These are phyloP conservation scores for Lablab purpureus DNA, from an alignment of 306 rosid species.

Conservation along the genomic window DNA sequence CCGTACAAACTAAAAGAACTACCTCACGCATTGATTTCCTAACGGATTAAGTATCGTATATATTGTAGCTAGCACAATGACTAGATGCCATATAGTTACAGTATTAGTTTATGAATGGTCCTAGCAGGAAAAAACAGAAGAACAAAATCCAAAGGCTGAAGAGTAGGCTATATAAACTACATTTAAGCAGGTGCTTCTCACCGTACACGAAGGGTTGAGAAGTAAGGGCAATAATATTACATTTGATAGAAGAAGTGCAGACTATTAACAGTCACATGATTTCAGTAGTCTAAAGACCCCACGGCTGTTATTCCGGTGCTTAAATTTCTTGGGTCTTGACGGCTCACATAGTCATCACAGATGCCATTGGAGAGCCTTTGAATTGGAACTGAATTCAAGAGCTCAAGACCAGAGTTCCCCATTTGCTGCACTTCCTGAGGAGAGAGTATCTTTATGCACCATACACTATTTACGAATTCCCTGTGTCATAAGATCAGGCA, in stretches of 20 bases:
- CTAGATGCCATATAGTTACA: conserved; percentile 65
- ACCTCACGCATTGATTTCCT: conserved; percentile 65
- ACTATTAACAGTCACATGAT: conserved; percentile 50
- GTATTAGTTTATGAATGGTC: conserved; percentile 67
- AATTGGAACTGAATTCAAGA: conserved; percentile 75
- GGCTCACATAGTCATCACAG: conserved; percentile 73
- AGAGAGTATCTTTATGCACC: conserved; percentile 98
- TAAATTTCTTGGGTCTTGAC: conserved; percentile 81
- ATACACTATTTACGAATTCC: conserved; percentile 93
- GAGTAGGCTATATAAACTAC: conserved; percentile 60
- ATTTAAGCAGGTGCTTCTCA: conserved; percentile 55
- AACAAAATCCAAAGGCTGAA: conserved; percentile 41
- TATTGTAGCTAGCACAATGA: conserved; percentile 55
- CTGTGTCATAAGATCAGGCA: conserved; percentile 54
- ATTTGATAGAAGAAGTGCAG: conserved; percentile 47
- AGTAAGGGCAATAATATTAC: conserved; percentile 56
- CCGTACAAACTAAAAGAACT: conserved; percentile 25
- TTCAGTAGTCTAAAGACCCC: conserved; percentile 87
- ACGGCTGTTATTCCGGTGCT: conserved; percentile 79
- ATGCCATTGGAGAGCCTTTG: conserved; percentile 81
- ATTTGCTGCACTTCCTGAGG: conserved; percentile 95
- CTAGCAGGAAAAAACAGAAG: conserved; percentile 49
- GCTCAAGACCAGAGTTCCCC: conserved; percentile 86
- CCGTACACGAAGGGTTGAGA: conserved; percentile 50
- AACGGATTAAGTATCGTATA: conserved; percentile 60